Conservation (phyloP, 768 basidiomycete genomes). For the Terana coerulea region DNA sequence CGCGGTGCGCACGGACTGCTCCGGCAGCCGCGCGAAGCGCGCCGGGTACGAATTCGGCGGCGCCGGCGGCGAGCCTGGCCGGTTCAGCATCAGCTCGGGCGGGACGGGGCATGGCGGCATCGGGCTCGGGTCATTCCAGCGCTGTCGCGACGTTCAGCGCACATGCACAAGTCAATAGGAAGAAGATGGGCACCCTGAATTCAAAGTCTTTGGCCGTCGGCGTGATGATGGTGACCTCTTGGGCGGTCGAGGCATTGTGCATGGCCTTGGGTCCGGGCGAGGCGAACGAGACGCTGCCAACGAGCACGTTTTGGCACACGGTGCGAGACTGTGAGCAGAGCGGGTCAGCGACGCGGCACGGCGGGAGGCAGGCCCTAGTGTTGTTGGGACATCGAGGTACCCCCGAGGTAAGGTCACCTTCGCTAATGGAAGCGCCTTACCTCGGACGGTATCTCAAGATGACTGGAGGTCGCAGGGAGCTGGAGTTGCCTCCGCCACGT, state of each 20-base stretch:
- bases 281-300: conserved; percentile 78
- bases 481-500: too few relatives aligned
- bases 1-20: conserved; percentile 71
- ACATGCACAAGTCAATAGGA: not conserved
- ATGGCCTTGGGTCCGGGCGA: conserved; percentile 70
- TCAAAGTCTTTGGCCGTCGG: conserved; percentile 40
- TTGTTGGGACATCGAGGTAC: too few relatives aligned
- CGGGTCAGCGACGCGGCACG: too few relatives aligned
- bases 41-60: conserved; percentile 26
- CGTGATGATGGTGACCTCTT: conserved; percentile 74
- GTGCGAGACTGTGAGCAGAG: conserved; percentile 48
- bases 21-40: conserved; percentile 60
- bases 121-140: conserved; percentile 31
- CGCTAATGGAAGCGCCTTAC: too few relatives aligned
- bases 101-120: conserved; percentile 33
- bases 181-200: conserved; percentile 28
- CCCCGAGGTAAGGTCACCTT: too few relatives aligned
- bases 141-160: conserved; percentile 15
- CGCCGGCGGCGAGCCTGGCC: conserved; percentile 7
- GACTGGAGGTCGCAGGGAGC: too few relatives aligned
- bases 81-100: conserved; percentile 8
- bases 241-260: conserved; percentile 79
- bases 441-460: too few relatives aligned
- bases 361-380: too few relatives aligned
- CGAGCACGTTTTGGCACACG: conserved; percentile 68